Base-by-base conservation (phyloP, 129 eudicot genomes). In the Arctium minus region DNA sequence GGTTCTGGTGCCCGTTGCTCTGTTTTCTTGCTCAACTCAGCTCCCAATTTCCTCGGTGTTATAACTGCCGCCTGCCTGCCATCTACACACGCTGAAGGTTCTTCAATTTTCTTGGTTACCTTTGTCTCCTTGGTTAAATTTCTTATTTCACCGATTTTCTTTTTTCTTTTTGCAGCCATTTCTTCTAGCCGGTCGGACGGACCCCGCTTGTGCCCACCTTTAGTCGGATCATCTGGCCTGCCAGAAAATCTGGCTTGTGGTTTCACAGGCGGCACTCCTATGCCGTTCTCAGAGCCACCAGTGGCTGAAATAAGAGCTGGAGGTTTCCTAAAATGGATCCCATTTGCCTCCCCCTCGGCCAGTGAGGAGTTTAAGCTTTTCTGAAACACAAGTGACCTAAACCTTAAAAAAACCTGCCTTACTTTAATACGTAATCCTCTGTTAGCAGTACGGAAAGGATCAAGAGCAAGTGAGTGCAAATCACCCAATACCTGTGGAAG, bases 131-230 rank as follows among this genome's bases (percentile, higher is more conserved):
- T 82, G 38, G 87, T 83, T 72, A 87, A 73, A 62, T 60, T 74
- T 79, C 86, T 92, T 18, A 87, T 78, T 22, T 86, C 89, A 72
- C 73, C 80, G n/a, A 91, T 60, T 77, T 90, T 93, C 77, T 90
- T 96, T 85, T 88, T 92, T 86, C 84, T 91, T 83, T 86, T 91
- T 27, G 85, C 88, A 70, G 88, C 87, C 31, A 60, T 83, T 74
- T 91, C 94, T 74, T 93, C 98, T 71, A 83, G 95, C 68, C 90
- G 97, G 60, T 94, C 94, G 1, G 97, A 93, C 17, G 97, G 93
- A 8, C 87, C 91, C 27, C 98, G 92, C 53, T 96, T 96, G 72
- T 86, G 82, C 44, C 97, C 99, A 3, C 89, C 90, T 86, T 77
- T 88, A 17, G 91, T 84, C 3, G 94, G 92, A 79, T 93, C 99